A percentile compares a stretch with the other conserved stretches of the same genome.
Evolutionary conservation across 1,284 basidiomycete species (phyloP).

Genomic region (Sphagnurus paluster): DNA sequence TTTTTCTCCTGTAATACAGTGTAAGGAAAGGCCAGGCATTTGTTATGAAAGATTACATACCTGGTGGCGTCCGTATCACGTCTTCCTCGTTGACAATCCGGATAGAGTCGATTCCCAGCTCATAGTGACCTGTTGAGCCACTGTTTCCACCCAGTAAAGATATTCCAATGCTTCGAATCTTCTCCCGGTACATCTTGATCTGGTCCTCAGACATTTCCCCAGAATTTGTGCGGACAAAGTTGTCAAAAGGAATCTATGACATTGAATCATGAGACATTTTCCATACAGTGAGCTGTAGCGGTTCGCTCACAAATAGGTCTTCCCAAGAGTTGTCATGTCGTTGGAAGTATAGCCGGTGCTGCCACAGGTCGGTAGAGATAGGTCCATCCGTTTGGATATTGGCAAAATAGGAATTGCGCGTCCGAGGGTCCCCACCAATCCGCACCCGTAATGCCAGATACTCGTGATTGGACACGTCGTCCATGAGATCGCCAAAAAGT

Average conservation of each 20-base stretch:
- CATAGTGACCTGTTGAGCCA: constrained; percentile 67
- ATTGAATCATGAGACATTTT: neutral
- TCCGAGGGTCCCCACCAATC: constrained; percentile 65
- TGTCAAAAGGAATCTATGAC: constrained; percentile 75
- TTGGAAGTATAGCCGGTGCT: constrained; percentile 82
- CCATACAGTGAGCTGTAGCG: neutral
- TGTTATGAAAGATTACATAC: constrained; percentile 1
- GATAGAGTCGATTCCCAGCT: constrained; percentile 75
- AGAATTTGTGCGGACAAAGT: constrained; percentile 82
- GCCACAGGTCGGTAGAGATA: constrained; percentile 82
- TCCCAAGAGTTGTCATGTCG: constrained; percentile 79
- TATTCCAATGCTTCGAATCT: constrained; percentile 79
- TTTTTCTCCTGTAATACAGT: constrained; percentile 10
- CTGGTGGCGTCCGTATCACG: constrained; percentile 24
- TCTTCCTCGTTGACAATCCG: constrained; percentile 47
- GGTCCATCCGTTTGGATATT: constrained; percentile 87
- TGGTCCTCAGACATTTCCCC: constrained; percentile 73
- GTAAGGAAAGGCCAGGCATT: neutral
- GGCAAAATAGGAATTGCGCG: constrained; percentile 80
- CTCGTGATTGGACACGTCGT: constrained; percentile 78
- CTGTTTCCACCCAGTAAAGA: constrained; percentile 81
- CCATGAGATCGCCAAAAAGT: constrained; percentile 78
- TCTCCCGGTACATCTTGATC: constrained; percentile 74
- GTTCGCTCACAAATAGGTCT: constrained; percentile 69
- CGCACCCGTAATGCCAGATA: constrained; percentile 81